Base-by-base conservation (phyloP, 2,329 filamentous ascomycete genomes). In the Ophiostoma novo-ulmi region DNA sequence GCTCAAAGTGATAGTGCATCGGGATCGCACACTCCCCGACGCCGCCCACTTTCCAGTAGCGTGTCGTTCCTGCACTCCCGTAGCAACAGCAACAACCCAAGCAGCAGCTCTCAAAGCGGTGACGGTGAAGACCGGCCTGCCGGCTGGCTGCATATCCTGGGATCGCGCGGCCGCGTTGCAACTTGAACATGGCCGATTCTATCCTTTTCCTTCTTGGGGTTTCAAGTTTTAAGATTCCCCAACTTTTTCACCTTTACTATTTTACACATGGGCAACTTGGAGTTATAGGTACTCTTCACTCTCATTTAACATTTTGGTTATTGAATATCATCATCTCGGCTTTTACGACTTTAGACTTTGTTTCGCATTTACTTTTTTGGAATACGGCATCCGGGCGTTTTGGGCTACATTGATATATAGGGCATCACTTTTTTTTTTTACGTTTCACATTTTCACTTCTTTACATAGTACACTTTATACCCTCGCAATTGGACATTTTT, bases 141-240 rank as follows among this genome's bases (percentile, higher is more conserved):
- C 35, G 74, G 77, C 68, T 77, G 80, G 61, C 72, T 81, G 65
- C 78, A 80, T 13, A 70, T 81, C 10, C 72, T 80, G 73, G 79
- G 79, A 74, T 76, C 78, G 52, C 78, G 79, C 71, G 77, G 80
- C 75, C 75, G 78, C 72, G 73, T 79, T 22, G 36, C 22, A 38
- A 35, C 55, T 22, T n/a, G 39, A 35, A 13, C 48, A 58, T 5
- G n/a, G n/a, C 22, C 17, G 5, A 20, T 20, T 31, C 55, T n/a
- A 31, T 31, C 31, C 22, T 14, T 14, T 64, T n/a, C 20, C 36
- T 58, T 69, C 8, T 11, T 55, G 2, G 10, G 7, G 44, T 5
- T 8, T 58, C 10, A 13, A 44, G 39, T 13, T 17, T 17, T 2
- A 11, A 44, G 39, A 26, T 26, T 22, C 13, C 52, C 7, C 22